Base-by-base conservation (phyloP, 495 filamentous ascomycete species). In the Aspergillus olivimuriae region DNA sequence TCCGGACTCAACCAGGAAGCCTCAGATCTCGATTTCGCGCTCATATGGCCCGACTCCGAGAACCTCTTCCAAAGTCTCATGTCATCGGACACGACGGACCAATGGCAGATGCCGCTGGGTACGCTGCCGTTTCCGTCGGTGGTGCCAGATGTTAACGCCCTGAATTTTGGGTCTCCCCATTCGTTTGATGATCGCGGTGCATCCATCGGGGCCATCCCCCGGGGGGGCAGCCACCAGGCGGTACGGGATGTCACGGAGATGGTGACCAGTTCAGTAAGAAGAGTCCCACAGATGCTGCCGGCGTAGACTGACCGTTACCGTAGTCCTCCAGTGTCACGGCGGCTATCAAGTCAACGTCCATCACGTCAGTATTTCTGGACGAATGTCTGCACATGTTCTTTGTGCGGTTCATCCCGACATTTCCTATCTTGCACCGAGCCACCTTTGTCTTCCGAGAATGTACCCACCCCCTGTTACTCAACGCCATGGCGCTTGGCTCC, bases 321-420 rank as follows among this genome's bases (percentile, higher is more conserved):
- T 50, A 72, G 60, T 74, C 70, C 8, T 71, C 67, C 1, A 68
- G 59, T 38, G 62, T 72, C 6, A 72, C 70, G 9, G 67, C 70
- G 34, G 70, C 66, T 14, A 65, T 71, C 21, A 70, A 74, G 43
- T 58, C 68, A 18, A 68, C 60, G 2, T 72, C 67, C 4, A 59
- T 74, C 17, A 72, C 67, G 24, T 74, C 70, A 1, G 69, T 74
- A 15, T 72, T 74, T 23, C 53, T 74, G 4, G 70, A 74, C 38
- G 67, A 72, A 43, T 72, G 70, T 42, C 45, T 74, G 4, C 70
- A 74, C 41, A 71, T 74, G 67, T 74, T 74, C 59, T 74, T 74
- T 37, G 66, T 63, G 10, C 60, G 66, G 10, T 74, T 74, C 42
- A 73, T 73, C 14, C 68, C 70, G 4, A 72, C 68, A 2, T 75